A percentile compares a stretch with the other conserved stretches of the same genome.
These are phyloP conservation scores for Endotrypanum monterogeii DNA, from an alignment of 208 protist genomes.

Conservation along the genomic window DNA sequence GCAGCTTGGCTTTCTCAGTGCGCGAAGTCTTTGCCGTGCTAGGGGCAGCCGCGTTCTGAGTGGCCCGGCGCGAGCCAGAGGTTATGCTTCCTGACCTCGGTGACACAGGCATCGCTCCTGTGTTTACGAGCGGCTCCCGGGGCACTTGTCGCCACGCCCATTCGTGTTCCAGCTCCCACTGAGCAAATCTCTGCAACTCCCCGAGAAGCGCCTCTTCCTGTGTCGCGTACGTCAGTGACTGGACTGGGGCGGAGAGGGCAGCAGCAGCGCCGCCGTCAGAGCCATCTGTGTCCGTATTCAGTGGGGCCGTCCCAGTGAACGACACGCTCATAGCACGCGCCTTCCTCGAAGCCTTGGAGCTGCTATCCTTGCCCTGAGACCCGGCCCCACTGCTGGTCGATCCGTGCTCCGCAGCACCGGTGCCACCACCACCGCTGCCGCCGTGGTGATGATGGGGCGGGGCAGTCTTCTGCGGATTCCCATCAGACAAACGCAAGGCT, in stretches of 20 bases:
- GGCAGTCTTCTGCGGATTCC: conserved; percentile 18
- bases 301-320: not conserved
- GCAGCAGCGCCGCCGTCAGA: not conserved
- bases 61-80: not conserved
- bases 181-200: conserved; percentile 44
- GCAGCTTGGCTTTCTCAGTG: conserved; percentile 40
- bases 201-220: conserved; percentile 17
- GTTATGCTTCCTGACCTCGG: not conserved
- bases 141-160: conserved; percentile 62
- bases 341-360: conserved; percentile 9
- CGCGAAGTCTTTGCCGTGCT: conserved; percentile 37
- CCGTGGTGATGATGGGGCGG: not conserved
- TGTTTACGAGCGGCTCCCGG: conserved; percentile 21
- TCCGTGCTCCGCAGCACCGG: not conserved
- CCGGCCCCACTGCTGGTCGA: not conserved
- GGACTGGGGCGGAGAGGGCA: not conserved
- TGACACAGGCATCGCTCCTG: not conserved
- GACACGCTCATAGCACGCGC: conserved; percentile 1
- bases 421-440: not conserved
- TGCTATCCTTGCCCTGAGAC: conserved; percentile 6
- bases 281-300: conserved; percentile 32
- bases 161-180: conserved; percentile 55
- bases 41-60: conserved; percentile 1
- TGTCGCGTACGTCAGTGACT: conserved; percentile 9
- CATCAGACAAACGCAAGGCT: conserved; percentile 24